A percentile compares a stretch with the other conserved stretches of the same genome.
Evolutionary conservation across 2,329 filamentous ascomycete species (phyloP).

Genomic region (Neobulgaria alba): DNA sequence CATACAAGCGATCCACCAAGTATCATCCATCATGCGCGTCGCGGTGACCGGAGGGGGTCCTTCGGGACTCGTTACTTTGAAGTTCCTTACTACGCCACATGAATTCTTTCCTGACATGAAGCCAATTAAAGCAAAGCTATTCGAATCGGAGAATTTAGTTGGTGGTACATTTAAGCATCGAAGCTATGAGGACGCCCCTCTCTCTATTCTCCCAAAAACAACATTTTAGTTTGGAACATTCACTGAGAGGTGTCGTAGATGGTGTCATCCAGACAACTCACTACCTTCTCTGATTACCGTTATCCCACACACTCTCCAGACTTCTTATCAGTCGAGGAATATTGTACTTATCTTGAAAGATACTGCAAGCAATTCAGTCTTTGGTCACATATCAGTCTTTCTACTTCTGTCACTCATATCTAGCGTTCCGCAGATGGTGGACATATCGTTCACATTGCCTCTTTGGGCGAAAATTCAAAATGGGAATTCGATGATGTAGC

Average conservation of each 20-base stretch:
- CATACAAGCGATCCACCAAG: too few species aligned
- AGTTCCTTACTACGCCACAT: slow-evolving; percentile 33
- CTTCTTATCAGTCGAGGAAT: slow-evolving; percentile 34
- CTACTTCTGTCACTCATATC: slow-evolving; percentile 25
- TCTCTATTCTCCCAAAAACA: too few species aligned
- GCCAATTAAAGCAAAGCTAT: slow-evolving; percentile 35
- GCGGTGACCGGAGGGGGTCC: slow-evolving; percentile 37
- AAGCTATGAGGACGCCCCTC: slow-evolving; percentile 39
- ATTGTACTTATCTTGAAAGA: slow-evolving; percentile 35
- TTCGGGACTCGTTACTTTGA: slow-evolving; percentile 35
- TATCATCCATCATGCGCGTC: slow-evolving; percentile 28
- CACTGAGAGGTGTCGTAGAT: too few species aligned
- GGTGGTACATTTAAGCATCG: slow-evolving; percentile 41
- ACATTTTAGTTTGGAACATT: too few species aligned
- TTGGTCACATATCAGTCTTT: slow-evolving; percentile 30
- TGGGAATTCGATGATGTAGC: slow-evolving; percentile 37
- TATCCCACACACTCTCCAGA: slow-evolving; percentile 35
- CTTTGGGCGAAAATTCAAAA: slow-evolving; percentile 3
- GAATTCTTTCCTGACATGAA: slow-evolving; percentile 29
- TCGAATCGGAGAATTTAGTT: slow-evolving; percentile 36
- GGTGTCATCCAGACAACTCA: slow-evolving; percentile 42
- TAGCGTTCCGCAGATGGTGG: slow-evolving; percentile 4
- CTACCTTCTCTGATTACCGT: slow-evolving; percentile 41
- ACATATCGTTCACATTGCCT: slow-evolving; percentile 11
- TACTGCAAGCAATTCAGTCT: slow-evolving; percentile 35